These are phyloP conservation scores for Aspergillus floridensis DNA, from an alignment of 2,329 filamentous ascomycete genomes.

Conservation along the genomic window DNA sequence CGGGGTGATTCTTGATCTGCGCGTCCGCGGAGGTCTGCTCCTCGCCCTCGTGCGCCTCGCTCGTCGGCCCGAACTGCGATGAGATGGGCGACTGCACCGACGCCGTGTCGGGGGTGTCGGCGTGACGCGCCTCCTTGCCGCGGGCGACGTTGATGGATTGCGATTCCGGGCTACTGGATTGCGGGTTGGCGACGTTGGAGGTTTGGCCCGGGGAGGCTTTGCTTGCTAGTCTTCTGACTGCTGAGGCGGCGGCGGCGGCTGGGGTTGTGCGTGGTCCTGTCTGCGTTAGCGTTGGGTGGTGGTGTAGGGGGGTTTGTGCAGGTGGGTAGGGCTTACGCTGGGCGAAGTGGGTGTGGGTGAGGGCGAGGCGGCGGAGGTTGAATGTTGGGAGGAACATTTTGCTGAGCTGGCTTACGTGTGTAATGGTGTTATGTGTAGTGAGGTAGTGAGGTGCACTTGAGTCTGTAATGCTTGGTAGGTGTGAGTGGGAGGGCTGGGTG, in stretches of 20 bases:
- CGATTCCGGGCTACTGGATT: not conserved
- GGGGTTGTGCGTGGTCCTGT: not conserved
- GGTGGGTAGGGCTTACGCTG: not conserved
- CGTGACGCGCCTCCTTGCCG: constrained; percentile 2
- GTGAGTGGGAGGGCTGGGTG: not conserved
- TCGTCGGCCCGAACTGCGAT: constrained; percentile 1
- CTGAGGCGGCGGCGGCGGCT: not conserved
- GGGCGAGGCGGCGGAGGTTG: not conserved
- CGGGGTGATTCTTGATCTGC: constrained; percentile 9
- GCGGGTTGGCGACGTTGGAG: constrained; percentile 5
- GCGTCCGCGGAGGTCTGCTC: constrained; percentile 7
- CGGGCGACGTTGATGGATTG: constrained; percentile 7
- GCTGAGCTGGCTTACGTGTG: not conserved
- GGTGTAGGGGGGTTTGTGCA: not conserved
- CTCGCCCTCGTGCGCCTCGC: constrained; percentile 10
- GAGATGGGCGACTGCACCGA: constrained; percentile 7
- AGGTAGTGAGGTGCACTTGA: no score
- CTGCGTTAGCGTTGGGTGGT: not conserved
- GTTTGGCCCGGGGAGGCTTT: not conserved
- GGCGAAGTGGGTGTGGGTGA: not conserved
- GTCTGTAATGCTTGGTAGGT: not conserved
- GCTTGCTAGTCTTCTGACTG: not conserved
- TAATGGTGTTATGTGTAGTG: not conserved
- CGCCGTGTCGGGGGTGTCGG: constrained; percentile 1
- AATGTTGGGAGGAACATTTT: not conserved